A percentile compares a stretch with the other conserved stretches of the same genome.
Conservation (phyloP, 371 early-diverging fungal species). For the Blakeslea trispora region DNA sequence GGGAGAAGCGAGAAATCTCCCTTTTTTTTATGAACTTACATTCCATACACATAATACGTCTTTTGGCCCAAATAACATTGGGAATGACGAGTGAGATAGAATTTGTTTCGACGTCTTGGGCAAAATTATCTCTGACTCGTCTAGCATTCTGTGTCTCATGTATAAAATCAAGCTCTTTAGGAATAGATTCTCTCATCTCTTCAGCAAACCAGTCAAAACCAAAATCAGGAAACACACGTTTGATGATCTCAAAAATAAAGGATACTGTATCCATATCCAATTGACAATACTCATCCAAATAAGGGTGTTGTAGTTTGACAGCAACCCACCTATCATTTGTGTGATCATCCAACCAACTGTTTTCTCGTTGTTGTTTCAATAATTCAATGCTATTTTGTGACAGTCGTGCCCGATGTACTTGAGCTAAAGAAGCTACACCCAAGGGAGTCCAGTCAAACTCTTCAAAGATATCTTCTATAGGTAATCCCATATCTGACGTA, state of each 20-base stretch:
- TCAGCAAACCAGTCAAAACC: conserved; percentile 90
- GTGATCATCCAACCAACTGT: conserved; percentile 40
- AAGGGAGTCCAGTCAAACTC: conserved; percentile 76
- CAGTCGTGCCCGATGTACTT: conserved; percentile 79
- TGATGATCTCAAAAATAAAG: conserved; percentile 61
- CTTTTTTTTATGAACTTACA: conserved; percentile 50
- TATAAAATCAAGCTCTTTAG: conserved; percentile 85
- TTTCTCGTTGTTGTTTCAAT: conserved; percentile 10
- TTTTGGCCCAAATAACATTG: conserved; percentile 63
- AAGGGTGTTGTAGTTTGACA: conserved; percentile 91
- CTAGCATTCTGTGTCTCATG: conserved; percentile 79
- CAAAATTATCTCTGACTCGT: conserved; percentile 64
- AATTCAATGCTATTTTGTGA: conserved; percentile 40
- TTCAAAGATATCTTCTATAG: conserved; percentile 65
- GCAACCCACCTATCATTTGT: conserved; percentile 61
- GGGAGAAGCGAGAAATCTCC: too few relatives aligned
- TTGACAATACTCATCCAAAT: conserved; percentile 69
- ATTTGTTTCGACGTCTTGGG: conserved; percentile 22
- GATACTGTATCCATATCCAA: conserved; percentile 81
- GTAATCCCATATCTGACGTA: conserved; percentile 63
- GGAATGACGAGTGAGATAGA: conserved; percentile 62
- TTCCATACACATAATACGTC: conserved; percentile 77
- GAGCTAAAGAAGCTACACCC: conserved; percentile 87
- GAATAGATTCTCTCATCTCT: conserved; percentile 84
- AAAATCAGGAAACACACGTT: conserved; percentile 82